Percentiles rank a stretch among this genome's conserved stretches.
Conservation (phyloP, 1,284 basidiomycete genomes). For the Apiotrichum domesticum region DNA sequence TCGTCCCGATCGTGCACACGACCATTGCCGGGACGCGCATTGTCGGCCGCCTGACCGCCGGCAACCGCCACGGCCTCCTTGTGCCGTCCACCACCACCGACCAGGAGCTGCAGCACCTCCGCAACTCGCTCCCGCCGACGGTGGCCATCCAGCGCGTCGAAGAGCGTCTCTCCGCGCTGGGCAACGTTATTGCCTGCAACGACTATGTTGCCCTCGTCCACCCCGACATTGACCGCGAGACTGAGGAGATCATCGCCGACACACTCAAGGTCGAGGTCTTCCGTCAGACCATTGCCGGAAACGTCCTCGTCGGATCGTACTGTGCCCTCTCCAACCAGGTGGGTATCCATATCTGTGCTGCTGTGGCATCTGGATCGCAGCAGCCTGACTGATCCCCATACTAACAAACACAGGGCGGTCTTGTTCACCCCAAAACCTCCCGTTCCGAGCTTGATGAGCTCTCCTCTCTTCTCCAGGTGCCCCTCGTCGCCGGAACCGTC, state of each 20-base stretch:
- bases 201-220: constrained; percentile 96
- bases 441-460: constrained; percentile 97
- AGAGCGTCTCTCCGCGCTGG: constrained; percentile 90
- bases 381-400: no score
- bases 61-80: constrained; percentile 92
- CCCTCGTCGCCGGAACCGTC: constrained; percentile 93
- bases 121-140: constrained; percentile 88
- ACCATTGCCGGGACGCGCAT: constrained; percentile 94
- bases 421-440: constrained; percentile 96
- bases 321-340: constrained; percentile 78
- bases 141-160: constrained; percentile 94
- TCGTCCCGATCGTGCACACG: constrained; percentile 94
- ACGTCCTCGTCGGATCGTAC: constrained; percentile 94
- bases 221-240: constrained; percentile 96
- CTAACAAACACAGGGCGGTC: constrained; percentile 63
- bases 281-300: constrained; percentile 92
- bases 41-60: constrained; percentile 86
- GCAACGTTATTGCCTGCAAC: constrained; percentile 97
- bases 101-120: constrained; percentile 95
- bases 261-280: constrained; percentile 99
- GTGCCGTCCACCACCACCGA: constrained; percentile 95
- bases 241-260: constrained; percentile 99
- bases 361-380: no score
- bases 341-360: constrained; percentile 6
- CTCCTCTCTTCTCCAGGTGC: constrained; percentile 88